These are phyloP conservation scores for Ananas comosus DNA, from an alignment of 176 grass and related monocot genomes.

Conservation along the genomic window DNA sequence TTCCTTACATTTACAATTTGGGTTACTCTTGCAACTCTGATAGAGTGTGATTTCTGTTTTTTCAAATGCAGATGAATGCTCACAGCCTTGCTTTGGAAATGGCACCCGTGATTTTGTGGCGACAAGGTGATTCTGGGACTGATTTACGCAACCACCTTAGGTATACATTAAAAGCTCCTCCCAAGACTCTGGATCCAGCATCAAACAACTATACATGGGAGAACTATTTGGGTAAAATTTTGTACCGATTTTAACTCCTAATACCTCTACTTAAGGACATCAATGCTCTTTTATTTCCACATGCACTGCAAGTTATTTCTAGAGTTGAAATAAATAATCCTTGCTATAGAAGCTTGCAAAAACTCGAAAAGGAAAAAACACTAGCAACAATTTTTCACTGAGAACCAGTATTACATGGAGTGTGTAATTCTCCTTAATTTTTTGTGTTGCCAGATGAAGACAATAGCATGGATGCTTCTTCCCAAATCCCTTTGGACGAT, in stretches of 20 bases:
- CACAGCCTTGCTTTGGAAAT: conserved; percentile 85
- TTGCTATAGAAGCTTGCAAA: no score
- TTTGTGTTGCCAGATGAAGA: conserved; percentile 59
- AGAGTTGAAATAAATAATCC: no score
- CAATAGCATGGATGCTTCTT: conserved; percentile 48
- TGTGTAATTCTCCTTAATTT: conserved; percentile 1
- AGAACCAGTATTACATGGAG: not conserved
- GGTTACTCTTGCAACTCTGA: not conserved
- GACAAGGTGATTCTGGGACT: conserved; percentile 67
- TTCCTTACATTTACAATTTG: not conserved
- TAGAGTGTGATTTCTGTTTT: not conserved
- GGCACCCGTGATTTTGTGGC: conserved; percentile 82
- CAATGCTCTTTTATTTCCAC: no score
- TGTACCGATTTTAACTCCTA: not conserved
- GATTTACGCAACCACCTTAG: conserved; percentile 60
- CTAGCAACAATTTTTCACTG: no score
- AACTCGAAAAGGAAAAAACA: no score
- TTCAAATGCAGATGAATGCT: conserved; percentile 85
- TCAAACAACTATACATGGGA: conserved; percentile 42
- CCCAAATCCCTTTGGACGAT: conserved; percentile 88
- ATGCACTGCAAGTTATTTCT: no score
- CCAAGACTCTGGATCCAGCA: conserved; percentile 48
- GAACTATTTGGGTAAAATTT: conserved; percentile 20
- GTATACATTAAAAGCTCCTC: conserved; percentile 57
- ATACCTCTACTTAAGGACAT: not conserved